Base-by-base conservation (phyloP, 805 yeast species). In the Candida chauliodis region DNA sequence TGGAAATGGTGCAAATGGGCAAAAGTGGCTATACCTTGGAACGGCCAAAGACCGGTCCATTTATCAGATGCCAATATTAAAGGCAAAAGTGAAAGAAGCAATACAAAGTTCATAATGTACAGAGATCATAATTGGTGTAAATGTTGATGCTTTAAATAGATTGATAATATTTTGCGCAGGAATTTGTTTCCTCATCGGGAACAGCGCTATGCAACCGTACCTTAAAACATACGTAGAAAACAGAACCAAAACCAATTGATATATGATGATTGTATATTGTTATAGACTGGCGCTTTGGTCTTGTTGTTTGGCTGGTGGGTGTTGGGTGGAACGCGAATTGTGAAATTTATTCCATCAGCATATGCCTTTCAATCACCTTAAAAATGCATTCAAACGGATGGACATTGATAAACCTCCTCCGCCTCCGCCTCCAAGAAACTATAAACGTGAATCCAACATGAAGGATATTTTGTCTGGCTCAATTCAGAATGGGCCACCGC, bases 41-140 rank as follows among this genome's bases (percentile, higher is more conserved):
- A 80, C 5, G 84, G 84, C 90, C 90, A 83, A 29, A 74, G 78
- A 31, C 70, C 71, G 4, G 84, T 90, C 93, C 93, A 84, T 43
- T 76, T 61, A 9, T 32, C 27, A 9, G 26, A n/a, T 15, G 25
- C 37, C n/a, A 21, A 10, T 2, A 18, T 31, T 6, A 31, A 2
- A 3, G 41, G 18, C 5, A 38, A n/a, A 3, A 31, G 3, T 7
- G 27, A 21, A 9, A 31, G 22, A 13, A 31, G 6, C 4, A 31
- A 15, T 15, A 37, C 16, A 4, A 37, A 17, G 16, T 37, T 18
- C 40, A 37, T 36, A n/a, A n/a, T n/a, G n/a, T n/a, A n/a, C n/a
- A n/a, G n/a, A n/a, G n/a, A n/a, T n/a, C n/a, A n/a, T n/a, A n/a
- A n/a, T n/a, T n/a, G n/a, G n/a, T n/a, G n/a, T n/a, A n/a, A n/a